Evolutionary conservation across 2,329 filamentous ascomycete genomes (phyloP).

Genomic region (Cladosporium sp.): DNA sequence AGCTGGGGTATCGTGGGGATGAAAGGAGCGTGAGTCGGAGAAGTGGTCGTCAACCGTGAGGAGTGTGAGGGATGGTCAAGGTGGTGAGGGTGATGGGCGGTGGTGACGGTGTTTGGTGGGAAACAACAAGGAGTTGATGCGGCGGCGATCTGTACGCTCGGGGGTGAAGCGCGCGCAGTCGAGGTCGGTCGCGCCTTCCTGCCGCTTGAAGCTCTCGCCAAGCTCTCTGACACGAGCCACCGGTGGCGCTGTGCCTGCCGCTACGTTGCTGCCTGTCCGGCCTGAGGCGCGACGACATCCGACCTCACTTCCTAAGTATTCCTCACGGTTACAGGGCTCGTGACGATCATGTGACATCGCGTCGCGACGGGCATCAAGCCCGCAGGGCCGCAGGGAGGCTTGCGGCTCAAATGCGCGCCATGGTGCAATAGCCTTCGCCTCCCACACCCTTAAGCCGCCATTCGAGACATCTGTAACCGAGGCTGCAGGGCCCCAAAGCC

Average conservation of each 20-base stretch:
- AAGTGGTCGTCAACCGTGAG: not conserved
- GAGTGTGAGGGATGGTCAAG: not conserved
- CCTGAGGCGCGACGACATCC: no score
- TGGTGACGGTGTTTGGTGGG: not conserved
- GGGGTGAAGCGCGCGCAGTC: conserved; percentile 41
- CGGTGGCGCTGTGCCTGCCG: no score
- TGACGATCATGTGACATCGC: not conserved
- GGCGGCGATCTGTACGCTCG: no score
- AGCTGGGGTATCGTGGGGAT: conserved; percentile 2
- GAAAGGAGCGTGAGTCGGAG: not conserved
- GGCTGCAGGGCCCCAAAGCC: conserved; percentile 3
- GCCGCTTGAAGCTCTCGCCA: no score
- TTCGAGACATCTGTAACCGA: not conserved
- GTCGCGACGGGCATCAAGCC: not conserved
- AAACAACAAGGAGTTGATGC: not conserved
- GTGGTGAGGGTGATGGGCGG: not conserved
- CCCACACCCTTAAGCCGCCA: no score
- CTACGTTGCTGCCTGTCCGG: no score
- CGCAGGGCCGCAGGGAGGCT: no score
- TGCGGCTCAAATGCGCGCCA: not conserved
- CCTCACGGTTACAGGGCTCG: not conserved
- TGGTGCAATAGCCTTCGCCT: no score
- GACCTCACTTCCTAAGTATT: not conserved
- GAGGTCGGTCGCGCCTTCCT: conserved; percentile 38
- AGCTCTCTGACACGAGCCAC: no score